Evolutionary conservation across 768 basidiomycete genomes (phyloP).

Genomic region (Pholiota microspora): DNA sequence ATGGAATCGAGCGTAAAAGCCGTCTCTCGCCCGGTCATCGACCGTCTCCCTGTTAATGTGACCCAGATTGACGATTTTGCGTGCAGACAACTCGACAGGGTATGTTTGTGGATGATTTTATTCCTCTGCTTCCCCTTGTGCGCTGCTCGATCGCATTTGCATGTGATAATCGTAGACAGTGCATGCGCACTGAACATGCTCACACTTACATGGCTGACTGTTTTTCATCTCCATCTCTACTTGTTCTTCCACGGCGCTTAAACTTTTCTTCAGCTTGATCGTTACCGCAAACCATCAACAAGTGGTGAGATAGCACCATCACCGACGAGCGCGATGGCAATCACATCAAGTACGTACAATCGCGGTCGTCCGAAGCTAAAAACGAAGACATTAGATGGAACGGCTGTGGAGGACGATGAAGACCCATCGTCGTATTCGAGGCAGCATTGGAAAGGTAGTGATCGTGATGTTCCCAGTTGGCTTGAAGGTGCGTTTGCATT

Average conservation of each 20-base stretch:
- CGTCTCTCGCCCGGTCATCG: conserved; percentile 79
- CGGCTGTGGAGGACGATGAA: conserved; percentile 11
- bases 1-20: conserved; percentile 82
- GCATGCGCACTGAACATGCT: too few species aligned
- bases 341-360: conserved; percentile 12
- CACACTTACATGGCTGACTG: too few species aligned
- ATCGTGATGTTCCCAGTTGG: conserved; percentile 34
- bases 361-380: conserved; percentile 23
- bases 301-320: conserved; percentile 19
- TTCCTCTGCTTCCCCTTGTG: conserved; percentile 1
- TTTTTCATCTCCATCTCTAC: too few species aligned
- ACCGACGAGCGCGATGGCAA: conserved; percentile 4
- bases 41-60: conserved; percentile 71
- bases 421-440: neutral
- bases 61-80: conserved; percentile 85
- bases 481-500: conserved; percentile 34
- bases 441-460: conserved; percentile 10
- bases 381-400: conserved; percentile 15
- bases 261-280: conserved; percentile 50
- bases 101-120: conserved; percentile 35
- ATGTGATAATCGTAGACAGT: conserved; percentile 3
- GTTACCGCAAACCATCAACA: conserved; percentile 42
- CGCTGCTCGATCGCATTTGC: neutral
- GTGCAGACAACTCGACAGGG: conserved; percentile 81
- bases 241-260: too few species aligned